These are phyloP conservation scores for Xylariaceae sp. DNA, from an alignment of 2,329 filamentous ascomycete genomes.

Conservation along the genomic window DNA sequence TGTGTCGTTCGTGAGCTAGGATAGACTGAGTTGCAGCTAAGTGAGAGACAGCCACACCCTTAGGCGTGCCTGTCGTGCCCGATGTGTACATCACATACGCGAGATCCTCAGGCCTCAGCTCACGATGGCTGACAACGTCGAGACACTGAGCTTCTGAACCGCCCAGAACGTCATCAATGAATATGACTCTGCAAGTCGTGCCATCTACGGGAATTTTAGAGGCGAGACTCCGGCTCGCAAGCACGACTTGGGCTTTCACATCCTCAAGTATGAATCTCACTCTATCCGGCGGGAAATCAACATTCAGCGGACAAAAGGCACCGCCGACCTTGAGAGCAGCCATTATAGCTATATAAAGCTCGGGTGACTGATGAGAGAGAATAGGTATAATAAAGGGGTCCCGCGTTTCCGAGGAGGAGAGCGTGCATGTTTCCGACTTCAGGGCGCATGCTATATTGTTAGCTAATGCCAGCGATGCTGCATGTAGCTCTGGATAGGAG, in stretches of 20 bases:
- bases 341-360: slow-evolving; percentile 71
- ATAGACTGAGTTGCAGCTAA: slow-evolving; percentile 74
- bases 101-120: slow-evolving; percentile 38
- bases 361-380: slow-evolving; percentile 68
- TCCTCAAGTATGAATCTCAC: slow-evolving; percentile 77
- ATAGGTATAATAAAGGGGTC: slow-evolving; percentile 61
- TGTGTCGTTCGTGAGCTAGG: slow-evolving; percentile 71
- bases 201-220: slow-evolving; percentile 35
- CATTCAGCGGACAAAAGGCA: slow-evolving; percentile 78
- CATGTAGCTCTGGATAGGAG: slow-evolving; percentile 60
- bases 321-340: slow-evolving; percentile 75
- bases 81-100: slow-evolving; percentile 95
- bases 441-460: slow-evolving; percentile 39
- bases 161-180: slow-evolving; percentile 30
- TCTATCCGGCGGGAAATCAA: slow-evolving; percentile 71
- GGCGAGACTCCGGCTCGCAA: slow-evolving; percentile 53
- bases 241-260: slow-evolving; percentile 61
- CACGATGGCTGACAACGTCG: neutral
- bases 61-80: slow-evolving; percentile 81
- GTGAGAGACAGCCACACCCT: slow-evolving; percentile 81
- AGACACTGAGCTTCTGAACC: neutral
- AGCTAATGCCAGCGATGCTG: slow-evolving; percentile 52
- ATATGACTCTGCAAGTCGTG: slow-evolving; percentile 32
- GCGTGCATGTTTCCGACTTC: slow-evolving; percentile 17
- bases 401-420: neutral